Evolutionary conservation across 192 early-diverging fungal species (phyloP).

Genomic region (Backusella parvicylindrica): DNA sequence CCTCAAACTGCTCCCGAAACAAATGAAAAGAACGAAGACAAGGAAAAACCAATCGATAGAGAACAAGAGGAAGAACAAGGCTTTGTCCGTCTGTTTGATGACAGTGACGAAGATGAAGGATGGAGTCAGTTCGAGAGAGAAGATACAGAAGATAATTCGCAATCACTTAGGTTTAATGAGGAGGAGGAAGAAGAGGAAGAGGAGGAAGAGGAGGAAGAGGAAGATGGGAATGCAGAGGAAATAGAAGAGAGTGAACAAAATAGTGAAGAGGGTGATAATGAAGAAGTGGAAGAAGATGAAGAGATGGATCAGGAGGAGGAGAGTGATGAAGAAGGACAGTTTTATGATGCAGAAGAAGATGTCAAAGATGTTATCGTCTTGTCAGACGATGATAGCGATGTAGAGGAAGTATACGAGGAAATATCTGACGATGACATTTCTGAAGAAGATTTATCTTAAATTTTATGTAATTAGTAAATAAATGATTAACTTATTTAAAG

Average conservation of each 20-base stretch:
- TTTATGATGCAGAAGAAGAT: slow-evolving; percentile 9
- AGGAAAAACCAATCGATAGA: neutral
- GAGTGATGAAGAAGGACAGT: neutral
- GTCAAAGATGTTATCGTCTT: slow-evolving; percentile 18
- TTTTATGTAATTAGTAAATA: neutral
- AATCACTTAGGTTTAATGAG: slow-evolving; percentile 28
- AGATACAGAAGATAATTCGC: slow-evolving; percentile 25
- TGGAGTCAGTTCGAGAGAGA: slow-evolving; percentile 18
- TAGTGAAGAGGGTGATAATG: neutral
- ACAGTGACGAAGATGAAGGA: slow-evolving; percentile 20
- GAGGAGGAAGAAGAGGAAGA: slow-evolving; percentile 39
- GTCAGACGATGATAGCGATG: slow-evolving; percentile 2
- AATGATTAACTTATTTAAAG: neutral
- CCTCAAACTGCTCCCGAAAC: neutral
- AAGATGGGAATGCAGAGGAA: neutral
- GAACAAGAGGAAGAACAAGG: slow-evolving; percentile 17
- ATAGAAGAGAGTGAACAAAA: neutral
- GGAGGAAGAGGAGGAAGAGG: slow-evolving; percentile 5
- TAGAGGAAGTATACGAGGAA: slow-evolving; percentile 6
- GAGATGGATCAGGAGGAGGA: neutral
- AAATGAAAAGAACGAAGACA: slow-evolving; percentile 11
- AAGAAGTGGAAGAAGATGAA: slow-evolving; percentile 14
- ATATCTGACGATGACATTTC: neutral
- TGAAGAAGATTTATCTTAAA: neutral
- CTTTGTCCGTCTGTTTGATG: slow-evolving; percentile 36